Evolutionary conservation across 345 rosid genomes (phyloP).

Genomic region (Orychophragmus violaceus): DNA sequence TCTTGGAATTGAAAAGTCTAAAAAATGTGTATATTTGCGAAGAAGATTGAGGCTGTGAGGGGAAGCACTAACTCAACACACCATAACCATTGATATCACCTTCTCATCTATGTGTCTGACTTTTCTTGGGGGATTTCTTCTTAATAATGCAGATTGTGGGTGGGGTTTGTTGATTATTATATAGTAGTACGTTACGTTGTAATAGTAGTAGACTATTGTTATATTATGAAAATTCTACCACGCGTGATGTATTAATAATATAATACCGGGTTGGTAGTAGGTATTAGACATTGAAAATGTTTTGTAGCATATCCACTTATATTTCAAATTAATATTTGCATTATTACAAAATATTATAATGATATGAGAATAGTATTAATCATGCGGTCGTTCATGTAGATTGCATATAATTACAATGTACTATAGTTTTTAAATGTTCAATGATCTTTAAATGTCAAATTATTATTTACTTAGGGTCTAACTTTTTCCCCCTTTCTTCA

Average conservation of each 20-base stretch:
- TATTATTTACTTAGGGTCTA: too few species aligned
- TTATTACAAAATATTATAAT: not conserved
- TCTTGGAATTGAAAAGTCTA: conserved; percentile 7
- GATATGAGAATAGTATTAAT: not conserved
- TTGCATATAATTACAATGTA: not conserved
- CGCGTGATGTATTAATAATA: not conserved
- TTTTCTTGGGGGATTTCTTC: not conserved
- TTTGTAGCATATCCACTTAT: not conserved
- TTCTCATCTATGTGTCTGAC: not conserved
- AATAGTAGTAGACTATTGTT: not conserved
- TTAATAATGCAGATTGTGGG: not conserved
- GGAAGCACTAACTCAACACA: conserved; percentile 28
- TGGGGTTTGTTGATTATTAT: not conserved
- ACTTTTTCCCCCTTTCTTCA: too few species aligned
- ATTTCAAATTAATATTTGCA: not conserved
- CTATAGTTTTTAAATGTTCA: too few species aligned
- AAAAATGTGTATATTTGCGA: not conserved
- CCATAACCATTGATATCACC: not conserved
- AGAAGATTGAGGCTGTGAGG: conserved; percentile 23
- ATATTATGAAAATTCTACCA: not conserved
- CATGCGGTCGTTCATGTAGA: not conserved
- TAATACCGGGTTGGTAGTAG: not conserved
- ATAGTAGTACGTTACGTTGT: not conserved
- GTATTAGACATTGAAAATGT: not conserved
- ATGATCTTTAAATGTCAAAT: too few species aligned